A percentile compares a stretch with the other conserved stretches of the same genome.
phyloP scores from a whole-genome alignment of 2,329 filamentous ascomycete species.

The Colletotrichum agaves region DNA sequence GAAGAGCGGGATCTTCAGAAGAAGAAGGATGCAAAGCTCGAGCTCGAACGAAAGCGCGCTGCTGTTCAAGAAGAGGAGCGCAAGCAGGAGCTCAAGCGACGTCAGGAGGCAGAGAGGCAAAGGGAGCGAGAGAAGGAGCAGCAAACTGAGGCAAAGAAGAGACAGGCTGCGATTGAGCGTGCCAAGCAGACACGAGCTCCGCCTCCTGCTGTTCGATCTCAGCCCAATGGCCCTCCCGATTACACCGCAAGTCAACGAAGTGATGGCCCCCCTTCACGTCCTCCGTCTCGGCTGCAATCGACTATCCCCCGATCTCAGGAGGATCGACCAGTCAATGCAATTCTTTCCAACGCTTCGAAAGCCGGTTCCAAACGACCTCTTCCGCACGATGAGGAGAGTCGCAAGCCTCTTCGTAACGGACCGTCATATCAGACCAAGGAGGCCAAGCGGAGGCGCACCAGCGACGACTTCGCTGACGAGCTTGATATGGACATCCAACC shows the following conservation, averaged over 20 bases:
- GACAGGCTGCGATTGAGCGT: slow-evolving; percentile 71
- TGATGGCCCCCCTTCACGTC: slow-evolving; percentile 48
- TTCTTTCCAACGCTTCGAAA: slow-evolving; percentile 73
- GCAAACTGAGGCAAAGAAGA: slow-evolving; percentile 72
- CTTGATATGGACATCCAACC: slow-evolving; percentile 68
- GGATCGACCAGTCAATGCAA: slow-evolving; percentile 72
- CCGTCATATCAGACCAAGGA: slow-evolving; percentile 77
- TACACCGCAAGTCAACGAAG: slow-evolving; percentile 47
- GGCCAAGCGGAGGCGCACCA: slow-evolving; percentile 81
- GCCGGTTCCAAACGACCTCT: slow-evolving; percentile 79
- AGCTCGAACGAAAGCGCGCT: slow-evolving; percentile 80
- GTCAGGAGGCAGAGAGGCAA: slow-evolving; percentile 71
- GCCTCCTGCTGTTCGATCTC: slow-evolving; percentile 66
- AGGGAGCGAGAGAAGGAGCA: slow-evolving; percentile 70
- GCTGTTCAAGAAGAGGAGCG: slow-evolving; percentile 73
- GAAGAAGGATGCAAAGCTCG: slow-evolving; percentile 83
- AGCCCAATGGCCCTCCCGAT: slow-evolving; percentile 63
- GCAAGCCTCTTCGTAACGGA: slow-evolving; percentile 62
- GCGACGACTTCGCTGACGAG: slow-evolving; percentile 76
- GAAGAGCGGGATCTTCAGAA: slow-evolving; percentile 84
- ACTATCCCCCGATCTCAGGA: slow-evolving; percentile 64
- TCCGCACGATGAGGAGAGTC: slow-evolving; percentile 70
- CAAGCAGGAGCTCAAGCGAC: slow-evolving; percentile 66
- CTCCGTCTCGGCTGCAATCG: slow-evolving; percentile 69
- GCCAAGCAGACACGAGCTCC: slow-evolving; percentile 73